Percentiles rank a stretch among this genome's conserved stretches.
Evolutionary conservation across 192 early-diverging fungal genomes (phyloP).

Genomic region (Coemansia asiatica): DNA sequence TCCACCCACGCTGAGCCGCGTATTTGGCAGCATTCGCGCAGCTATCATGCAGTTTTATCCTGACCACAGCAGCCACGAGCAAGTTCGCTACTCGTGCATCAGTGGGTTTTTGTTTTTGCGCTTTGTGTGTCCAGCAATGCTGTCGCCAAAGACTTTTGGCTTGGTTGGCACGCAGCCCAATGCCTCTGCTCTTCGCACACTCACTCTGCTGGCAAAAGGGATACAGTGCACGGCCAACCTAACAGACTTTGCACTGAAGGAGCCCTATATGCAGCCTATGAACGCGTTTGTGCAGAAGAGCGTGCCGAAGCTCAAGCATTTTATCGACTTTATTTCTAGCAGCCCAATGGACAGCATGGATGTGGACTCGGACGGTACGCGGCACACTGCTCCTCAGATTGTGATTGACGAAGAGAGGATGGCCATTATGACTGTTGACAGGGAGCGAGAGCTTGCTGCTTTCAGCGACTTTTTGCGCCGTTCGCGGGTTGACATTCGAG

Average conservation of each 20-base stretch:
- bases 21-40: slow-evolving; percentile 38
- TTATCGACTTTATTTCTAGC: slow-evolving; percentile 61
- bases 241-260: slow-evolving; percentile 63
- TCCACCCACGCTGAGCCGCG: slow-evolving; percentile 48
- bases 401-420: slow-evolving; percentile 6
- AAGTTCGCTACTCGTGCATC: slow-evolving; percentile 51
- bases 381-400: background rate
- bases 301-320: slow-evolving; percentile 58
- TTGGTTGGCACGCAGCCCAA: slow-evolving; percentile 64
- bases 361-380: background rate
- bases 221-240: slow-evolving; percentile 70
- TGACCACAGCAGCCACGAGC: slow-evolving; percentile 9
- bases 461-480: slow-evolving; percentile 32
- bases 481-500: slow-evolving; percentile 15
- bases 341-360: slow-evolving; percentile 2
- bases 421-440: slow-evolving; percentile 21
- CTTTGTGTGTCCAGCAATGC: slow-evolving; percentile 70
- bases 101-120: slow-evolving; percentile 74
- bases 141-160: slow-evolving; percentile 69
- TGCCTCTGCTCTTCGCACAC: slow-evolving; percentile 57
- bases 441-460: slow-evolving; percentile 43
- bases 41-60: slow-evolving; percentile 17
- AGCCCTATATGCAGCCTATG: slow-evolving; percentile 69
- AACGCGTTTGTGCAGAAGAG: slow-evolving; percentile 64
- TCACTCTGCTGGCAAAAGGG: slow-evolving; percentile 73